These are phyloP conservation scores for Linaria vulgaris DNA, from an alignment of 257 asterid genomes.

Conservation along the genomic window DNA sequence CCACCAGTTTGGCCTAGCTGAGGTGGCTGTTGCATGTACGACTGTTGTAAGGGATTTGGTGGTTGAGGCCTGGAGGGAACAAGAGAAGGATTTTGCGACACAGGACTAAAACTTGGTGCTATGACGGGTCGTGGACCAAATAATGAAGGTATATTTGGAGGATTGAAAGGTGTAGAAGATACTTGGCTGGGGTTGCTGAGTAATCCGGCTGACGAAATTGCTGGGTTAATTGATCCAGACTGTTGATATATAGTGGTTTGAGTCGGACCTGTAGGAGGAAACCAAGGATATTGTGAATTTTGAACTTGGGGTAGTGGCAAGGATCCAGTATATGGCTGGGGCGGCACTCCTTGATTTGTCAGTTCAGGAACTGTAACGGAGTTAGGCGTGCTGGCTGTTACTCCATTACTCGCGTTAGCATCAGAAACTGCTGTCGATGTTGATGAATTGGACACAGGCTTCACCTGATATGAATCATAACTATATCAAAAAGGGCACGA, in stretches of 20 bases:
- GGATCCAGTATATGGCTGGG: slow-evolving; percentile 42
- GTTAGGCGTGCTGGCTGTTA: slow-evolving; percentile 33
- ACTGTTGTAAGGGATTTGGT: slow-evolving; percentile 38
- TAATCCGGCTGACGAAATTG: slow-evolving; percentile 39
- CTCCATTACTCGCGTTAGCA: slow-evolving; percentile 31
- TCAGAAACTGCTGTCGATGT: slow-evolving; percentile 40
- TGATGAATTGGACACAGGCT: slow-evolving; percentile 46
- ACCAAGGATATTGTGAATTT: slow-evolving; percentile 62
- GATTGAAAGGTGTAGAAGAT: slow-evolving; percentile 39
- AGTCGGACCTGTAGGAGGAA: slow-evolving; percentile 39
- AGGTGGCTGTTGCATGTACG: slow-evolving; percentile 43
- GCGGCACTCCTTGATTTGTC: slow-evolving; percentile 41
- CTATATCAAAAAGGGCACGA: not conserved
- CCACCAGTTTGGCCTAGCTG: slow-evolving; percentile 42
- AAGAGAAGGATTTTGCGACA: slow-evolving; percentile 45
- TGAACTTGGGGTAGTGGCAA: slow-evolving; percentile 46
- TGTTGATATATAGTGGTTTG: slow-evolving; percentile 36
- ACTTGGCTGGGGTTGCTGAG: slow-evolving; percentile 35
- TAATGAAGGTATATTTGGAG: slow-evolving; percentile 40
- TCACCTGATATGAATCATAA: slow-evolving; percentile 44
- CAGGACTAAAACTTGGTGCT: slow-evolving; percentile 46
- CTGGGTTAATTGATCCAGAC: slow-evolving; percentile 33
- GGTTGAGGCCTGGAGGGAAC: slow-evolving; percentile 40
- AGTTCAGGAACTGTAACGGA: slow-evolving; percentile 27
- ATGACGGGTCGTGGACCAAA: slow-evolving; percentile 48